Evolutionary conservation across 2,329 filamentous ascomycete species (phyloP).

Genomic region (Neobulgaria alba): DNA sequence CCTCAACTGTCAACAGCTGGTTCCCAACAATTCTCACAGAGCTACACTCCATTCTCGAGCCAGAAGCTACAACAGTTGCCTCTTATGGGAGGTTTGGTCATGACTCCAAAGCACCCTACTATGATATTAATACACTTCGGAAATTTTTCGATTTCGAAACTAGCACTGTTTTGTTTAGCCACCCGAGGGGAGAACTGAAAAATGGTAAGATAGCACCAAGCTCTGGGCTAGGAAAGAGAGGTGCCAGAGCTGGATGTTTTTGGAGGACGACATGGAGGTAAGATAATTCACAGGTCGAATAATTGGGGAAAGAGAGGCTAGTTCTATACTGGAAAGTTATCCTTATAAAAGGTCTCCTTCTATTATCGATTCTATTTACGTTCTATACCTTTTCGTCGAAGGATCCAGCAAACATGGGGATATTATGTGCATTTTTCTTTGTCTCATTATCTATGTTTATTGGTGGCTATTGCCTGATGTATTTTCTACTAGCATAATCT

Average conservation of each 20-base stretch:
- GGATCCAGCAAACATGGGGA: too few relatives aligned
- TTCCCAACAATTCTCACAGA: not conserved
- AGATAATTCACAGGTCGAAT: too few relatives aligned
- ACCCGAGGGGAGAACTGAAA: constrained; percentile 13
- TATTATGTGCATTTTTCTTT: too few relatives aligned
- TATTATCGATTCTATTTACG: too few relatives aligned
- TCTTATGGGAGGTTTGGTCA: constrained; percentile 4
- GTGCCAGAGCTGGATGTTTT: not conserved
- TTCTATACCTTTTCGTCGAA: too few relatives aligned
- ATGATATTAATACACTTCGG: constrained; percentile 4
- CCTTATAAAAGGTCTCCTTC: too few relatives aligned
- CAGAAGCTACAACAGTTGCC: not conserved
- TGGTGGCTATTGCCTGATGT: too few relatives aligned
- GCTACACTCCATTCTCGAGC: not conserved
- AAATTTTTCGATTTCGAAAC: constrained; percentile 3
- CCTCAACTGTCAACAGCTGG: constrained; percentile 1
- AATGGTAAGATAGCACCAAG: not conserved
- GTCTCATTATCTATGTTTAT: too few relatives aligned
- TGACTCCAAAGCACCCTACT: constrained; percentile 4
- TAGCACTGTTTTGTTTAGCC: constrained; percentile 11
- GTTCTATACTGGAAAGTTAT: too few relatives aligned
- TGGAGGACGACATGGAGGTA: not conserved
- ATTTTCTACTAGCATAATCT: too few relatives aligned
- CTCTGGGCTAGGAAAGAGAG: not conserved
- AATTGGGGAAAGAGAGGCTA: too few relatives aligned